Percentiles rank a stretch among this genome's conserved stretches.
Evolutionary conservation across 495 filamentous ascomycete genomes (phyloP).

Genomic region (Xylaria palmicola): DNA sequence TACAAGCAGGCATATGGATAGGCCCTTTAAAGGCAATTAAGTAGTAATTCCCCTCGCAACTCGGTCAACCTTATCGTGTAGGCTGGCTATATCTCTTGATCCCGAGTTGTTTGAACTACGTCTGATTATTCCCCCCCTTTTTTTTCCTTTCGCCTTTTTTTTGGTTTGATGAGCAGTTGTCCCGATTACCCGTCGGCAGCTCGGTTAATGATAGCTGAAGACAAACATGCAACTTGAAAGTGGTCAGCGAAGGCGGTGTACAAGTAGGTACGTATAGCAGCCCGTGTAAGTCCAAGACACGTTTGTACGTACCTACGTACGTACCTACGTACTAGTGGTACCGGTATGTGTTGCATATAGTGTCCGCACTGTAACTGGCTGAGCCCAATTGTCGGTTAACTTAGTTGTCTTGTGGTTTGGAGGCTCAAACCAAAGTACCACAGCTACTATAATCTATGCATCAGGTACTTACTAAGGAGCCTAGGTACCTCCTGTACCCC

Average conservation of each 20-base stretch:
- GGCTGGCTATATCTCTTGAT: no score
- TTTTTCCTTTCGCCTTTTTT: background rate
- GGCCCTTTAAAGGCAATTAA: background rate
- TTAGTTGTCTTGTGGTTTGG: background rate
- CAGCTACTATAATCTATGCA: background rate
- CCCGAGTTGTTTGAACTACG: background rate
- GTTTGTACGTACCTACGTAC: background rate
- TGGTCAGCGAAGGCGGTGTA: constrained; percentile 3
- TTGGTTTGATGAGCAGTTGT: background rate
- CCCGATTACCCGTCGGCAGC: constrained; percentile 8
- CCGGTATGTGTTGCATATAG: background rate
- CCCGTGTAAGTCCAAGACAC: background rate
- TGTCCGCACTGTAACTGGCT: background rate
- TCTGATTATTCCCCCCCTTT: background rate
- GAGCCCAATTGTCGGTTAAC: background rate
- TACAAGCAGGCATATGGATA: no score
- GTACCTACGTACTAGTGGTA: background rate
- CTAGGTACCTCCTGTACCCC: background rate
- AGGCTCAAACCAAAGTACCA: constrained; percentile 6
- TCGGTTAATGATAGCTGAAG: background rate
- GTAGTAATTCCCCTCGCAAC: background rate
- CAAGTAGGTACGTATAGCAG: no score
- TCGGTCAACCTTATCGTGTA: background rate
- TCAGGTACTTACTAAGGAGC: background rate
- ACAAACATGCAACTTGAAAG: background rate